Evolutionary conservation across 148 eudicot genomes (phyloP), one percentile per base, ranked within the genome.

Genomic region (Spergularia bocconei): DNA sequence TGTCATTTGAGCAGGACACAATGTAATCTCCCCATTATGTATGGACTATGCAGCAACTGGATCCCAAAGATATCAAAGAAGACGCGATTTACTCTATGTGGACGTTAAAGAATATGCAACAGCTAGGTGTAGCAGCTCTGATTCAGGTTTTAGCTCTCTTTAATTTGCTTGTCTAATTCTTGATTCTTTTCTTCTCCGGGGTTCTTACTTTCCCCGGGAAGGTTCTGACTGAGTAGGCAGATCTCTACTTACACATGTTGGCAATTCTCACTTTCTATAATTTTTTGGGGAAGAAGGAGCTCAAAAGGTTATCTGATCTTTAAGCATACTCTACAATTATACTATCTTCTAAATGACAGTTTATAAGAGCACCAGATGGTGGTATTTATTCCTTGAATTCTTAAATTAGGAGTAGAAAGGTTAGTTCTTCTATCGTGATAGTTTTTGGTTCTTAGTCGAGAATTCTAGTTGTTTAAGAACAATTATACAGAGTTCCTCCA

Each of bases 21-120:
- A 95, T 95, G 69, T 94, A 90, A 79, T 89, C 88, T 0, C 91
- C 92, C 41, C 75, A 84, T 75, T 91, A 90, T 60, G 84, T 82
- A 5, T 95, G 99, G 99, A 97, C 99, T 8, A 85, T 95, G 97
- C 97, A 92, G 79, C 99, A 82, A 82, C 50, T 80, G 76, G 83
- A 80, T 36, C 76, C 76, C 8, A 79, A 80, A 57, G 83, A 80
- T 2, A 13, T 80, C 3, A 88, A 85, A 16, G 97, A 88, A 51
- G 96, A 88, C 21, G 87, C 89, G 51, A 48, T 86, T 14, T 86
- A 84, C 83, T 88, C 94, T 1, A 85, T 89, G 81, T 95, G 99
- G 99, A 88, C 85, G 90, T 86, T 95, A 60, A 85, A 89, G 75
- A 96, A 95, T 47, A 88, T 92, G 96, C 97, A 95, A 76, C 92